Percentiles rank a stretch among this genome's conserved stretches.
phyloP scores from a whole-genome alignment of 2,329 filamentous ascomycete genomes.

The Chalaropsis ovoidea region DNA sequence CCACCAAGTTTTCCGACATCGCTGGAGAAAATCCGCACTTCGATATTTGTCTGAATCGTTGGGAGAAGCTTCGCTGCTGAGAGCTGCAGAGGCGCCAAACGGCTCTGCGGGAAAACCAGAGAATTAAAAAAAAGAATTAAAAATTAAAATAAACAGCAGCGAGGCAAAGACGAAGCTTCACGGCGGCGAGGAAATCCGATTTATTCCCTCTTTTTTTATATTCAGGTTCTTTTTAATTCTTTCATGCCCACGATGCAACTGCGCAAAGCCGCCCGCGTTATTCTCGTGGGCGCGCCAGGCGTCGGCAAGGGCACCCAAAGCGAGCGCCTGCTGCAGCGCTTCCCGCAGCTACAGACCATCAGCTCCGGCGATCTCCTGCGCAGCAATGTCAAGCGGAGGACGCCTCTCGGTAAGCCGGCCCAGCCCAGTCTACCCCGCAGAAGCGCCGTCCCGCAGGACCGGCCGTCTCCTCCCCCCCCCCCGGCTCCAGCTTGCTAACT shows the following conservation, averaged over 20 bases:
- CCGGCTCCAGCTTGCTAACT: neutral
- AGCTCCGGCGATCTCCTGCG: constrained; percentile 88
- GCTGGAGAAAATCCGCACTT: constrained; percentile 8
- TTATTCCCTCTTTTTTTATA: neutral
- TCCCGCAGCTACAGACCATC: constrained; percentile 80
- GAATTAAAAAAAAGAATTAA: neutral
- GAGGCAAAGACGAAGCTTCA: neutral
- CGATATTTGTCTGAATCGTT: too few species aligned
- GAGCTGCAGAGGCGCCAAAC: neutral
- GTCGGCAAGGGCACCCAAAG: constrained; percentile 96
- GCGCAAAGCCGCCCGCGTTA: constrained; percentile 75
- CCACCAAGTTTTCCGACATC: constrained; percentile 13
- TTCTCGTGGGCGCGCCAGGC: constrained; percentile 89
- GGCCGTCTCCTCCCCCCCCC: neutral
- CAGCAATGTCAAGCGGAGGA: constrained; percentile 82
- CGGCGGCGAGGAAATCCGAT: neutral
- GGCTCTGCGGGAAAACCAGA: too few species aligned
- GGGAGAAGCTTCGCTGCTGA: neutral
- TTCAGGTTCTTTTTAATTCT: neutral
- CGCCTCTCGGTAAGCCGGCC: constrained; percentile 59
- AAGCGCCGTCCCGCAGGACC: too few species aligned
- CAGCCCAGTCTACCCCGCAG: too few species aligned
- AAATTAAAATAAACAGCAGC: constrained; percentile 1
- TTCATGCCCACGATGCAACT: constrained; percentile 46
- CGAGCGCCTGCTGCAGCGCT: constrained; percentile 73